Percentiles rank a stretch among this genome's conserved stretches.
phyloP scores from a whole-genome alignment of 2,329 filamentous ascomycete genomes.

The Pyrenochaeta sp. region DNA sequence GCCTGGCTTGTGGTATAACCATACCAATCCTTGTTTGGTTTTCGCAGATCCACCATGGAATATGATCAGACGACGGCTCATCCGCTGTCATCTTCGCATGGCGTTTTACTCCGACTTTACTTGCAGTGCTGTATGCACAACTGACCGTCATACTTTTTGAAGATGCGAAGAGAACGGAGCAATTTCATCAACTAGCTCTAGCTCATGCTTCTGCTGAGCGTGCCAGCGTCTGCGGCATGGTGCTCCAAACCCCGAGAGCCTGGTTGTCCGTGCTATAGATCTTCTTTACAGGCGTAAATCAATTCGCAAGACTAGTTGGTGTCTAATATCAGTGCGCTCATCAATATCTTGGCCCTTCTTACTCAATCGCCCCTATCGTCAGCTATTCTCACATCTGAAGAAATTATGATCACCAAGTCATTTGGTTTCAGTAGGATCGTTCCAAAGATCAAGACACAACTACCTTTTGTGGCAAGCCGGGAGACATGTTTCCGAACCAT shows the following conservation, averaged over 20 bases:
- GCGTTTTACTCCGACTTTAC: conserved; percentile 32
- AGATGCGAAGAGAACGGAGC: conserved; percentile 30
- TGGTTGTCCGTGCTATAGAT: conserved; percentile 23
- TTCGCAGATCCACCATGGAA: conserved; percentile 19
- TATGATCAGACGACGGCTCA: conserved; percentile 43
- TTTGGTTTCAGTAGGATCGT: conserved; percentile 13
- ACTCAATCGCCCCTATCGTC: conserved; percentile 26
- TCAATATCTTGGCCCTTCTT: conserved; percentile 17
- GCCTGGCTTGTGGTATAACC: conserved; percentile 8
- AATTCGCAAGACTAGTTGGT: conserved; percentile 17
- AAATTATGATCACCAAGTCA: conserved; percentile 11
- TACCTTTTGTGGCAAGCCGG: conserved; percentile 8
- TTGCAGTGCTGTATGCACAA: conserved; percentile 32
- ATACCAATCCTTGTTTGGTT: conserved; percentile 31
- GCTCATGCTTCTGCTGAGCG: conserved; percentile 16
- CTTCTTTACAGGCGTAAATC: conserved; percentile 10
- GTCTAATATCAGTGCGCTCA: conserved; percentile 9
- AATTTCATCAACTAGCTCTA: conserved; percentile 27
- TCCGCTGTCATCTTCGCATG: conserved; percentile 35
- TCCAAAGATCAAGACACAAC: background rate
- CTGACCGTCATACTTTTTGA: conserved; percentile 28
- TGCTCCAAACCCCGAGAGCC: conserved; percentile 21
- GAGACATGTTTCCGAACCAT: conserved; percentile 26
- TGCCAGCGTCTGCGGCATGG: conserved; percentile 16
- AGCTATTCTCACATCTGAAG: conserved; percentile 22